phyloP scores from a whole-genome alignment of 169 alveolate species.

The Perkinsus chesapeaki region DNA sequence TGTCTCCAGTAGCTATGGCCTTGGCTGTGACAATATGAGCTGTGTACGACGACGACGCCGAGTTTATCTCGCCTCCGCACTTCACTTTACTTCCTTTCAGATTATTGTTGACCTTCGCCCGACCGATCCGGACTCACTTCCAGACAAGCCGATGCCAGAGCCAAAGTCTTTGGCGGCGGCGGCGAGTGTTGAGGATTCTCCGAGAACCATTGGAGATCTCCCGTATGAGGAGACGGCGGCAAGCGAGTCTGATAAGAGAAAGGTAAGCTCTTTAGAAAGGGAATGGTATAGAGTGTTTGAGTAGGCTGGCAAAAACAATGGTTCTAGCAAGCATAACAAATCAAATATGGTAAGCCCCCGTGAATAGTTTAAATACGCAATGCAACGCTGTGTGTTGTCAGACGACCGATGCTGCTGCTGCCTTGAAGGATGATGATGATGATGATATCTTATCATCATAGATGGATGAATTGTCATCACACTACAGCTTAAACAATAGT shows the following conservation, averaged over 20 bases:
- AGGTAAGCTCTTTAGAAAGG: background rate
- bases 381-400: no score
- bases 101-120: background rate
- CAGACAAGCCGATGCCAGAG: background rate
- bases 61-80: background rate
- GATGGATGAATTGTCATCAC: no score
- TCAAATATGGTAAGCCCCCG: background rate
- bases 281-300: no score
- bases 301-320: no score
- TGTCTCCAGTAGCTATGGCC: constrained; percentile 73
- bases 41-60: constrained; percentile 51
- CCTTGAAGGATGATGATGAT: no score
- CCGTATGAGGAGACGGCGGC: background rate
- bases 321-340: background rate
- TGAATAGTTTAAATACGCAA: no score
- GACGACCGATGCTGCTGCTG: no score
- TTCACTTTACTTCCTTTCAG: background rate
- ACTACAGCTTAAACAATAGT: no score
- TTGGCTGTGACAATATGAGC: constrained; percentile 92
- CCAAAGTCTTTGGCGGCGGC: background rate
- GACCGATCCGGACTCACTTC: background rate
- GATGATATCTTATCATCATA: no score
- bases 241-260: background rate
- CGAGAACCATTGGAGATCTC: background rate
- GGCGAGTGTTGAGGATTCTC: background rate